Conservation (phyloP, 306 rosid genomes). For the Rosa multiflora region DNA sequence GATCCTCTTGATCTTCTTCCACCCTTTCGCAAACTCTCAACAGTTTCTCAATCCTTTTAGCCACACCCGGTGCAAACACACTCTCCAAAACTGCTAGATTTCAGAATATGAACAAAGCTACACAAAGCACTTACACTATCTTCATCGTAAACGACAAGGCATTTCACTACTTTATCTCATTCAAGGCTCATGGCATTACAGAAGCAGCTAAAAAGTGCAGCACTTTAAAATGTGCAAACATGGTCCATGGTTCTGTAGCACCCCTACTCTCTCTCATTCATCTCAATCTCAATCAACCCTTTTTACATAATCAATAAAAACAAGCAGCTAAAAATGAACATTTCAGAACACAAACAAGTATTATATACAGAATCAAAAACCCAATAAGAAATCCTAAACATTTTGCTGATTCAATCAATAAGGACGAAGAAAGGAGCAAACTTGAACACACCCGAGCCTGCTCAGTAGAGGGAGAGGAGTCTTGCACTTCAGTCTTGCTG, state of each 20-base stretch:
- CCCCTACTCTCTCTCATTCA: neutral
- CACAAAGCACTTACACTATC: neutral
- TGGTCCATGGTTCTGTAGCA: no score
- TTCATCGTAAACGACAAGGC: neutral
- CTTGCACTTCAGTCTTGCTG: constrained; percentile 40
- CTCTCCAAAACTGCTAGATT: neutral
- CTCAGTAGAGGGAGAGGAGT: constrained; percentile 40
- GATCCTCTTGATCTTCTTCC: neutral
- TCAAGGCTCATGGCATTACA: neutral
- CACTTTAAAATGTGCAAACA: no score
- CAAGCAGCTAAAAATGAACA: neutral
- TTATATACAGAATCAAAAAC: neutral
- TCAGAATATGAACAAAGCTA: neutral
- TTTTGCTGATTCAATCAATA: neutral
- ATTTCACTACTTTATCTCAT: neutral
- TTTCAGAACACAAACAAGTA: neutral
- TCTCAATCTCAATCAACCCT: neutral
- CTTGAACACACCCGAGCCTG: constrained; percentile 62
- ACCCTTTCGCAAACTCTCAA: neutral
- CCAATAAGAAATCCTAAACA: neutral
- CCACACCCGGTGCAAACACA: neutral
- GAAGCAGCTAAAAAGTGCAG: neutral
- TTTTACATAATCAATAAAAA: neutral
- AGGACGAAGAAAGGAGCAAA: neutral
- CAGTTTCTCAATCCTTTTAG: neutral